Conservation (phyloP, 2,329 filamentous ascomycete species). For the Ascochyta pisi region DNA sequence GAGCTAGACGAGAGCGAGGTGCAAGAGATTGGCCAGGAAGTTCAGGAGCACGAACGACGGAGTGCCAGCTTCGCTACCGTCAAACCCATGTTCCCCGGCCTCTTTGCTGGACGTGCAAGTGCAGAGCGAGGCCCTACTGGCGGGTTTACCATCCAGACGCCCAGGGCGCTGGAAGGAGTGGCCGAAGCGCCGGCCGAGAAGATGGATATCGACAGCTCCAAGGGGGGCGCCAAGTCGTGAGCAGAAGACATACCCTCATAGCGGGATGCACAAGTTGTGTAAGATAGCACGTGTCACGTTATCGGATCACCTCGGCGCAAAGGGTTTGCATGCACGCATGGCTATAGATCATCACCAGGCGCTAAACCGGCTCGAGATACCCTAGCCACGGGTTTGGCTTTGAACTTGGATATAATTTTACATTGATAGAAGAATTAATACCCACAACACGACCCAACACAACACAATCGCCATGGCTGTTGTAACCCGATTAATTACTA, state of each 20-base stretch:
- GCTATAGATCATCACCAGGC: not conserved
- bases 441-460: too few species aligned
- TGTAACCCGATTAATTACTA: too few species aligned
- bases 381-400: not conserved
- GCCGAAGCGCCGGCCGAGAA: not conserved
- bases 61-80: conserved; percentile 24
- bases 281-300: not conserved
- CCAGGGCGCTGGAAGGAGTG: not conserved
- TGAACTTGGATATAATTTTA: too few species aligned
- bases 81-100: conserved; percentile 38
- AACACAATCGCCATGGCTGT: too few species aligned
- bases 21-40: conserved; percentile 41
- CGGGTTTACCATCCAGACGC: too few species aligned
- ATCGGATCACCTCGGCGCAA: too few species aligned
- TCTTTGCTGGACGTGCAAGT: conserved; percentile 20
- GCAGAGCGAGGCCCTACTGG: not conserved
- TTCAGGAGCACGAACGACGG: conserved; percentile 18
- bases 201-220: not conserved
- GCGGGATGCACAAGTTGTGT: too few species aligned
- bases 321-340: not conserved
- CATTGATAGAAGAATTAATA: too few species aligned
- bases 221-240: not conserved
- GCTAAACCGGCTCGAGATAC: not conserved
- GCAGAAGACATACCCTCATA: not conserved
- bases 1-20: conserved; percentile 57